Evolutionary conservation across 345 rosid species (phyloP).

Genomic region (Erodium maritimum): DNA sequence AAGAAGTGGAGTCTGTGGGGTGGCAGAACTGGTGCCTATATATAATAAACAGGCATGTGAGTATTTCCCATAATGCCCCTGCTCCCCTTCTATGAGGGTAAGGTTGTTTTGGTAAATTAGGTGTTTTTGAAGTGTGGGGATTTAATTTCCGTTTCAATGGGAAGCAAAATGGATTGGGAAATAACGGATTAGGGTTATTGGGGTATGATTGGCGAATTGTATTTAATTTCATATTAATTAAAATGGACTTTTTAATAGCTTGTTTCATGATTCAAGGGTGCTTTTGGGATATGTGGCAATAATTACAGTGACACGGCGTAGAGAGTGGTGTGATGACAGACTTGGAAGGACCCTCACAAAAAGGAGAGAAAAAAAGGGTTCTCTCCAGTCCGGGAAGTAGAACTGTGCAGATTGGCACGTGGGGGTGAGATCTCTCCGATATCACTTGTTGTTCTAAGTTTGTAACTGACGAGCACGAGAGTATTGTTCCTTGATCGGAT

Average conservation of each 20-base stretch:
- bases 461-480: too few relatives aligned
- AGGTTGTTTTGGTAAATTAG: background rate
- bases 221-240: too few relatives aligned
- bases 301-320: too few relatives aligned
- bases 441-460: too few relatives aligned
- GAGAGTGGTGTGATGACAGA: too few relatives aligned
- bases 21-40: background rate
- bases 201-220: background rate
- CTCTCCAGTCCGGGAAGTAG: background rate
- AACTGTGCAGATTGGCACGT: background rate
- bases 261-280: too few relatives aligned
- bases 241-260: too few relatives aligned
- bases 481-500: too few relatives aligned
- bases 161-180: background rate
- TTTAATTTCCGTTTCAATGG: background rate
- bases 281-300: too few relatives aligned
- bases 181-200: background rate
- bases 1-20: background rate
- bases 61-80: background rate
- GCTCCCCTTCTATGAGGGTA: background rate
- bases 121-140: background rate
- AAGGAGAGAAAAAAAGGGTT: background rate
- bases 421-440: too few relatives aligned
- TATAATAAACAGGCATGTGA: background rate
- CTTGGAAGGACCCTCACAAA: too few relatives aligned